Conservation (phyloP, 257 asterid species). For the Phtheirospermum japonicum region DNA sequence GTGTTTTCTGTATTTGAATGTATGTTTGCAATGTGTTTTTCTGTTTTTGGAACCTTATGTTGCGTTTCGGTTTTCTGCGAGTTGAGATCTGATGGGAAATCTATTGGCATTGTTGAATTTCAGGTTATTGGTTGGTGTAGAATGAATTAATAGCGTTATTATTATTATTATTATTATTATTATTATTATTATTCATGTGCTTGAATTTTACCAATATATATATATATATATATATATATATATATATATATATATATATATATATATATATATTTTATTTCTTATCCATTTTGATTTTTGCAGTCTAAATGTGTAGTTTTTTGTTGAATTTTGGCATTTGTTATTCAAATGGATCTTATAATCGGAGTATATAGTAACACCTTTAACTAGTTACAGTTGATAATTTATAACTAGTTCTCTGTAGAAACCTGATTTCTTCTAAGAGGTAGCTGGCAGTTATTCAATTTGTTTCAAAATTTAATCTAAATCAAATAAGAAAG, state of each 20-base stretch:
- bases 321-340: slow-evolving; percentile 1
- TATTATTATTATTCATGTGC: slow-evolving; percentile 1
- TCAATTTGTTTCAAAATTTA: background rate
- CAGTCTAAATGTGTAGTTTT: background rate
- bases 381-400: background rate
- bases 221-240: too few species aligned
- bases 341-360: slow-evolving; percentile 20
- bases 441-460: background rate
- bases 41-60: background rate
- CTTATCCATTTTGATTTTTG: background rate
- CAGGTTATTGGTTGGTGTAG: slow-evolving; percentile 8
- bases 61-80: slow-evolving; percentile 1
- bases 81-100: slow-evolving; percentile 33
- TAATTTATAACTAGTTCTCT: too few species aligned
- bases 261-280: too few species aligned
- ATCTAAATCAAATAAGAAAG: background rate
- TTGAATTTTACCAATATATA: background rate
- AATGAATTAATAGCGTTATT: slow-evolving; percentile 3
- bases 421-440: slow-evolving; percentile 19
- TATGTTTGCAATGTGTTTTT: slow-evolving; percentile 24
- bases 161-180: too few species aligned
- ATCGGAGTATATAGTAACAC: background rate
- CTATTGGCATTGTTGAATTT: slow-evolving; percentile 27
- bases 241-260: too few species aligned
- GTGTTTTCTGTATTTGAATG: slow-evolving; percentile 12